phyloP scores from a whole-genome alignment of 2,329 filamentous ascomycete species.

The Sporothrix humicola region DNA sequence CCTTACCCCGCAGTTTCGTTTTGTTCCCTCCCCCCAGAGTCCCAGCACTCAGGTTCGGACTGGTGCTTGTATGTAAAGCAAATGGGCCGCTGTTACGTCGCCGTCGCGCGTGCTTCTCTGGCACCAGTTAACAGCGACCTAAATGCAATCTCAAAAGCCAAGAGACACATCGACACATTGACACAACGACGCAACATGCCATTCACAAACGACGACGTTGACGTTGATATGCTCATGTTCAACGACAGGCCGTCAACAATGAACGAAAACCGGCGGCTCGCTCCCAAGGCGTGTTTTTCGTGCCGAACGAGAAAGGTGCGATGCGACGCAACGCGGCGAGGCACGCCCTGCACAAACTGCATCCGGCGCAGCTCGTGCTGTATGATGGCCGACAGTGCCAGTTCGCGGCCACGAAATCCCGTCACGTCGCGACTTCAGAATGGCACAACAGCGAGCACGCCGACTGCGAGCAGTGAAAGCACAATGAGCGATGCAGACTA shows the following conservation, averaged over 20 bases:
- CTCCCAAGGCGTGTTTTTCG: neutral
- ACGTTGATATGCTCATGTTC: neutral
- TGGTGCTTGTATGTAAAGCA: too few species aligned
- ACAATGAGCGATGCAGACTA: neutral
- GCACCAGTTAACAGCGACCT: neutral
- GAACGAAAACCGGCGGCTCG: neutral
- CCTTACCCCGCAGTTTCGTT: slow-evolving; percentile 2
- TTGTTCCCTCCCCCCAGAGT: too few species aligned
- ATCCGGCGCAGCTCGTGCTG: neutral
- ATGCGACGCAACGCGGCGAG: neutral
- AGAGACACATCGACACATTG: neutral
- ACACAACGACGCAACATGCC: neutral
- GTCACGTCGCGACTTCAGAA: too few species aligned
- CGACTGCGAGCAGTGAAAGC: neutral
- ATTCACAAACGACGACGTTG: neutral
- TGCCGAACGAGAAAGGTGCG: slow-evolving; percentile 2
- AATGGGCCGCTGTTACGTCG: too few species aligned
- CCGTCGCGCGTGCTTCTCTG: neutral
- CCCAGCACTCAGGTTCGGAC: too few species aligned
- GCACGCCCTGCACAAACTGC: slow-evolving; percentile 6
- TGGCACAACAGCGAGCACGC: neutral
- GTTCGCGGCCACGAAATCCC: too few species aligned
- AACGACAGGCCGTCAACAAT: neutral
- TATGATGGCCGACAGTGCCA: neutral
- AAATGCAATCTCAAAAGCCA: neutral